These are phyloP conservation scores for Diaporthe amygdali DNA, from an alignment of 2,329 filamentous ascomycete species.

Conservation along the genomic window DNA sequence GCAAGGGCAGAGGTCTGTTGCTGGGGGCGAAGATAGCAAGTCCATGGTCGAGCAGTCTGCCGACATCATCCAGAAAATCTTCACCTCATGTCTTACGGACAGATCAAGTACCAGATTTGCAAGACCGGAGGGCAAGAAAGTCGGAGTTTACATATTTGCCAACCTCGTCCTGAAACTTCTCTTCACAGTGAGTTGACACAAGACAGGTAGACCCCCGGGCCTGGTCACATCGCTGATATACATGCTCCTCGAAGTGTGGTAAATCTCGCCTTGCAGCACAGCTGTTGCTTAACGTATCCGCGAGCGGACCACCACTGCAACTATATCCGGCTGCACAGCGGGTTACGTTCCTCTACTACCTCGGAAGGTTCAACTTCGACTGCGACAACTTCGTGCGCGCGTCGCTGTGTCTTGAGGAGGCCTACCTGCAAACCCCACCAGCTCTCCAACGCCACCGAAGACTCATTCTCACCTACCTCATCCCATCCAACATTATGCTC, in stretches of 20 bases:
- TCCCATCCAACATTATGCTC: slow-evolving; percentile 81
- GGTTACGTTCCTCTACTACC: slow-evolving; percentile 93
- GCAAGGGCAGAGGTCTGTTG: slow-evolving; percentile 60
- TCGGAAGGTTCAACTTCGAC: slow-evolving; percentile 87
- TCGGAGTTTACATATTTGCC: slow-evolving; percentile 89
- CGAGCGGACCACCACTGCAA: slow-evolving; percentile 79
- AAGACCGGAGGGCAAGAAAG: slow-evolving; percentile 80
- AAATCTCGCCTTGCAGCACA: slow-evolving; percentile 85
- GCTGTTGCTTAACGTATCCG: slow-evolving; percentile 87
- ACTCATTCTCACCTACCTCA: slow-evolving; percentile 82
- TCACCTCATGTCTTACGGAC: slow-evolving; percentile 88
- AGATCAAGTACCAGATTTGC: slow-evolving; percentile 70
- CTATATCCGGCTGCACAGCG: slow-evolving; percentile 86
- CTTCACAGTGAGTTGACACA: slow-evolving; percentile 67
- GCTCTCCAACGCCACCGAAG: slow-evolving; percentile 74
- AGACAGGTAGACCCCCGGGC: neutral
- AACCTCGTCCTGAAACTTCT: slow-evolving; percentile 89
- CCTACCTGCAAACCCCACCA: slow-evolving; percentile 73
- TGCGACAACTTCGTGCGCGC: slow-evolving; percentile 84
- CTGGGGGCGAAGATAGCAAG: slow-evolving; percentile 72
- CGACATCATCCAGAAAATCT: slow-evolving; percentile 88
- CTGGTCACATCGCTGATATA: slow-evolving; percentile 16
- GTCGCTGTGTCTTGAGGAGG: slow-evolving; percentile 74
- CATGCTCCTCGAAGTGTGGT: slow-evolving; percentile 59
- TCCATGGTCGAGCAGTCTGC: slow-evolving; percentile 86